Base-by-base conservation (phyloP, 2,329 filamentous ascomycete genomes). In the Drechslerella dactyloides region DNA sequence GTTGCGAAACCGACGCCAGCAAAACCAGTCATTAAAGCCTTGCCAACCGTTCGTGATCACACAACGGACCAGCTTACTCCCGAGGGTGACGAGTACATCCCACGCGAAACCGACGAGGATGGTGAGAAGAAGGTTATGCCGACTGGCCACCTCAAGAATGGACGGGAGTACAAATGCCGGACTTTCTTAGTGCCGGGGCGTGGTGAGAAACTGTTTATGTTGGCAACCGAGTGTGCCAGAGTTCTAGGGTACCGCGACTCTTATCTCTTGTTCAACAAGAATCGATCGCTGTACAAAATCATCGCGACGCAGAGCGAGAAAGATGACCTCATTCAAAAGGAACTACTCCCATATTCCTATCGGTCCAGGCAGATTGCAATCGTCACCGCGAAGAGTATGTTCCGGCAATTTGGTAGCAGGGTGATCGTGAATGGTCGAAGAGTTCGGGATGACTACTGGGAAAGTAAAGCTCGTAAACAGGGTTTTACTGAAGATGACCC, bases 201-300 rank as follows among this genome's bases (percentile, higher is more conserved):
- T 74, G 92, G 90, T 40, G 86, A 93, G 55, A 84, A 93, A 63
- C 86, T 96, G 10, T 99, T 99, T 85, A 99, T 99, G 94, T 82
- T 99, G 80, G 97, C 94, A 1, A 99, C 94, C 2, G 94, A 99
- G 78, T 96, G 94, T 3, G 94, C 94, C 23, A 90, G 94, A 75
- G 97, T 94, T 77, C 93, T 96, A 62, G 94, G 94, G 15, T 99
- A 99, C 84, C 86, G 94, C 75, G 94, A 99, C 83, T 97, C 93
- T 74, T 99, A 99, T 78, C 86, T 99, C 24, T 97, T 99, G 84
- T 99, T 99, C 83, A 96, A 94, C 74, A 99, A 97, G 81, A 94
- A 99, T 81, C 90, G 90, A 79, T 89, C 92, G 77, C 88, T 99
- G 13, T 94, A 92, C 85, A 99, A 99, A 82, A 96, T 99, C 77